Percentiles rank a stretch among this genome's conserved stretches.
Evolutionary conservation across 495 filamentous ascomycete genomes (phyloP).

Genomic region (Penicillium arizonense): DNA sequence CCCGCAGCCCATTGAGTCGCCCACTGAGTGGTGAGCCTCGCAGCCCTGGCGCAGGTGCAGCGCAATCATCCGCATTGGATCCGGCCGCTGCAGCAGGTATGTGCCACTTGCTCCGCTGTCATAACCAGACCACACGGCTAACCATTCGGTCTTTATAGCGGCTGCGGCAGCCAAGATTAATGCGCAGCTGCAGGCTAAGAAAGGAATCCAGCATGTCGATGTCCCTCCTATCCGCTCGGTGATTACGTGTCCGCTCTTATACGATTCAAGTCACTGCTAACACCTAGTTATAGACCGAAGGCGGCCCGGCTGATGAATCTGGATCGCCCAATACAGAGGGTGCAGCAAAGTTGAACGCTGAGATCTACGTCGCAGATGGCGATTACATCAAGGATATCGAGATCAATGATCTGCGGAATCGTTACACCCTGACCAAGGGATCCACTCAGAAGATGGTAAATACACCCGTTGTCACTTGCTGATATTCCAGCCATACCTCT

Average conservation of each 20-base stretch:
- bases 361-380: constrained; percentile 91
- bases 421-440: constrained; percentile 96
- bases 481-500: constrained; percentile 63
- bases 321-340: constrained; percentile 48
- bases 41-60: constrained; percentile 46
- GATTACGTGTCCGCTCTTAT: constrained; percentile 10
- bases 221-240: constrained; percentile 81
- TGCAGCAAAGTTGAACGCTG: constrained; percentile 67
- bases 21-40: constrained; percentile 36
- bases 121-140: constrained; percentile 16
- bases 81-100: constrained; percentile 86
- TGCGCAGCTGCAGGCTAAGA: constrained; percentile 86
- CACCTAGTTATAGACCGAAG: constrained; percentile 40
- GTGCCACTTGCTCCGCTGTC: constrained; percentile 3
- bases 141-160: constrained; percentile 47
- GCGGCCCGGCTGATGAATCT: constrained; percentile 48
- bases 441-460: constrained; percentile 99
- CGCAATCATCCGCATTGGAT: constrained; percentile 52
- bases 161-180: constrained; percentile 93
- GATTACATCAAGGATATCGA: constrained; percentile 98
- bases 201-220: constrained; percentile 91
- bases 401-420: constrained; percentile 95
- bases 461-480: constrained; percentile 72
- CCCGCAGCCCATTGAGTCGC: constrained; percentile 73
- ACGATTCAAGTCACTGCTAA: constrained; percentile 1